Percentiles rank a stretch among this genome's conserved stretches.
Evolutionary conservation across 2,329 filamentous ascomycete genomes (phyloP).

Genomic region (Ophiognomonia clavigignenti-juglandacearum): DNA sequence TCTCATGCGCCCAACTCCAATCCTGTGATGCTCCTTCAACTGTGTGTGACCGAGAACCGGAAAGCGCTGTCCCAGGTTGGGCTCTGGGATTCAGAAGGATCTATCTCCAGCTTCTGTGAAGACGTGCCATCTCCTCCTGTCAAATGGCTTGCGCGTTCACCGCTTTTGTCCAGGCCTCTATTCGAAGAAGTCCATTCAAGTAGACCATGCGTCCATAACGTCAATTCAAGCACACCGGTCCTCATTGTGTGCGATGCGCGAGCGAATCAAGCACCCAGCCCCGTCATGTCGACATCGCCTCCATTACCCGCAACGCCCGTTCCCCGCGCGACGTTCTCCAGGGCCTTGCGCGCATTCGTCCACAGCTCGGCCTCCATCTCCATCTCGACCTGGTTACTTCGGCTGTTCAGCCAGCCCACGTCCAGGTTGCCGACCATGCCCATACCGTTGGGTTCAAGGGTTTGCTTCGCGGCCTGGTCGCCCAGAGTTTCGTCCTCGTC

Average conservation of each 20-base stretch:
- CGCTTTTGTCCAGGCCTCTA: too few species aligned
- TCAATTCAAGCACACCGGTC: not conserved
- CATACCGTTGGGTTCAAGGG: conserved; percentile 45
- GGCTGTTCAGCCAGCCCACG: conserved; percentile 84
- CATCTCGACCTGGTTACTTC: conserved; percentile 73
- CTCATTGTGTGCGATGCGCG: too few species aligned
- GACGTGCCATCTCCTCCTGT: too few species aligned
- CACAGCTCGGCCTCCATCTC: conserved; percentile 83
- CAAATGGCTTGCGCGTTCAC: too few species aligned
- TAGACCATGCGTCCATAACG: not conserved
- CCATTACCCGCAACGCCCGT: not conserved
- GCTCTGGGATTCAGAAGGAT: too few species aligned
- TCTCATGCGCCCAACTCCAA: too few species aligned
- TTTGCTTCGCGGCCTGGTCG: conserved; percentile 32
- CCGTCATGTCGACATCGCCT: conserved; percentile 30
- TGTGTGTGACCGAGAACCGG: too few species aligned
- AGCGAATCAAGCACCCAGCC: not conserved
- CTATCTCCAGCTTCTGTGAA: too few species aligned
- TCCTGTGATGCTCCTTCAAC: too few species aligned
- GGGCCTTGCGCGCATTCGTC: conserved; percentile 52
- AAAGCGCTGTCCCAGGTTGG: too few species aligned
- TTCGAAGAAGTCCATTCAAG: too few species aligned
- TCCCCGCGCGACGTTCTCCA: conserved; percentile 35
- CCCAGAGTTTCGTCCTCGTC: conserved; percentile 15
- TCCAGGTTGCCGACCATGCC: conserved; percentile 62